Evolutionary conservation across 768 basidiomycete genomes (phyloP).

Genomic region (Pisolithus sp.): DNA sequence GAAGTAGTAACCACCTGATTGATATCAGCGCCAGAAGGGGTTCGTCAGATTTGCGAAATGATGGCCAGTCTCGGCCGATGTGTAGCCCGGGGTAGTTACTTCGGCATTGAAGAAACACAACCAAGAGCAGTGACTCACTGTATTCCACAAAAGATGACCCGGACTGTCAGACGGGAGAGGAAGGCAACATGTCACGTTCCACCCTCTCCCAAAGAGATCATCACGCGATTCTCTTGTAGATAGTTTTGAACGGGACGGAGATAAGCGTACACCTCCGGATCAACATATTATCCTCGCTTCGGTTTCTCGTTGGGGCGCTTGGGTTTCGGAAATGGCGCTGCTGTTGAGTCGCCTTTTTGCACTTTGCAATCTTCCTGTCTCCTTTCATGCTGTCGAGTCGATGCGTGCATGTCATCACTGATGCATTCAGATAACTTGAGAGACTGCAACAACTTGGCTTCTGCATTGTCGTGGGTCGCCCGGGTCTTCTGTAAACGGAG

Average conservation of each 20-base stretch:
- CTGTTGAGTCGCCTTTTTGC: too few relatives aligned
- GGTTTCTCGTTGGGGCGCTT: slow-evolving; percentile 19
- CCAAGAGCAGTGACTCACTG: slow-evolving; percentile 44
- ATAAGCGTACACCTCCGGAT: slow-evolving; percentile 48
- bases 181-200: background rate
- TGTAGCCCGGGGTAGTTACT: slow-evolving; percentile 53
- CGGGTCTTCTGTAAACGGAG: too few relatives aligned
- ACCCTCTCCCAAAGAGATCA: slow-evolving; percentile 2
- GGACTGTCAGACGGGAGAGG: background rate
- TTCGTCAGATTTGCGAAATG: slow-evolving; percentile 79
- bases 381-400: too few relatives aligned
- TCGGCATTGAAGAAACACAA: slow-evolving; percentile 1
- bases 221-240: slow-evolving; percentile 31
- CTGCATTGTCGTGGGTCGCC: too few relatives aligned
- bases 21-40: slow-evolving; percentile 73
- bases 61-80: slow-evolving; percentile 64
- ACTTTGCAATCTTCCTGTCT: too few relatives aligned
- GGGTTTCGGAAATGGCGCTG: background rate
- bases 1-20: slow-evolving; percentile 41
- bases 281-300: slow-evolving; percentile 42
- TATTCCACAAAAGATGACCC: slow-evolving; percentile 82
- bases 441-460: too few relatives aligned
- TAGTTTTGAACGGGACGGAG: slow-evolving; percentile 47
- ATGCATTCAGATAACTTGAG: too few relatives aligned
- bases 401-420: too few relatives aligned